Conservation (phyloP, 164 flowering plant genomes). For the Kingdonia uniflora region DNA sequence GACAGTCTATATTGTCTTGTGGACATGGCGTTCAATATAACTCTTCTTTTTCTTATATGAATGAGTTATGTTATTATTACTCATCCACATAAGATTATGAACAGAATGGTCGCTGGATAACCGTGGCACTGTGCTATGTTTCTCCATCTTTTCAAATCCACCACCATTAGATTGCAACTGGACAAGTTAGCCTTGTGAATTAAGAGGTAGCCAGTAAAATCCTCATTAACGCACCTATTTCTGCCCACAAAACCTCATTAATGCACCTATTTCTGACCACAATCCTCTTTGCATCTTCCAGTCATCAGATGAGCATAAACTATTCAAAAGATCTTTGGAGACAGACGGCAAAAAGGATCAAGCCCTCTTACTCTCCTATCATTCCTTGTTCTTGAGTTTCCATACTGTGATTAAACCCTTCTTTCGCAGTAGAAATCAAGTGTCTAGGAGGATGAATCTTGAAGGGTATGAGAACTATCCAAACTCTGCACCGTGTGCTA, state of each 20-base stretch:
- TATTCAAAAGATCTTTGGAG: conserved; percentile 19
- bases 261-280: no score
- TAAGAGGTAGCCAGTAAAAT: conserved; percentile 52
- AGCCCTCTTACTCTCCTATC: conserved; percentile 5
- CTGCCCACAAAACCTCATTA: no score
- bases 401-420: conserved; percentile 4
- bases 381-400: conserved; percentile 13
- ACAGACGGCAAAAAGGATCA: conserved; percentile 13
- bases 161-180: conserved; percentile 23
- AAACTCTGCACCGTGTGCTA: no score
- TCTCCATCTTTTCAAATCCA: conserved; percentile 19
- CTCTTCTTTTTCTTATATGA: conserved; percentile 13
- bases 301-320: conserved; percentile 18
- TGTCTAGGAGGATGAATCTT: conserved; percentile 14
- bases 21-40: conserved; percentile 13
- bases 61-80: no score
- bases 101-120: conserved; percentile 17
- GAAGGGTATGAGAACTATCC: not conserved
- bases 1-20: conserved; percentile 8
- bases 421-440: conserved; percentile 7
- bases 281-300: conserved; percentile 16
- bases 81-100: no score
- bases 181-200: conserved; percentile 57
- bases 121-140: no score
- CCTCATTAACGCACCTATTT: conserved; percentile 17